Percentiles rank a stretch among this genome's conserved stretches.
These are phyloP conservation scores for Xanthoconium purpureum DNA, from an alignment of 768 basidiomycete species.

Conservation along the genomic window DNA sequence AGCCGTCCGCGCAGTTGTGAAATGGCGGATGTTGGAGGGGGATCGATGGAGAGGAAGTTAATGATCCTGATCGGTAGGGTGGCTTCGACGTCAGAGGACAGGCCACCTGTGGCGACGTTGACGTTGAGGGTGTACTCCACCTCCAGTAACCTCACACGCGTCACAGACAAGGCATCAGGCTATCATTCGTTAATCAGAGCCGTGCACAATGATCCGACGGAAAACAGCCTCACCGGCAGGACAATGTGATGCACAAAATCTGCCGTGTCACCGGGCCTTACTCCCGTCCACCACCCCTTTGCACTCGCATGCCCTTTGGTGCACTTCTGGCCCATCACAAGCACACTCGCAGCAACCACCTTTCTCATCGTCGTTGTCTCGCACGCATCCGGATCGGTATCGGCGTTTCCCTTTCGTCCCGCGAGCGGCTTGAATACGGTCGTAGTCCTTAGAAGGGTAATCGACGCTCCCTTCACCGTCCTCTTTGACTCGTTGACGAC, in stretches of 20 bases:
- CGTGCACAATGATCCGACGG: not conserved
- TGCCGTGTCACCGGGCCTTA: slow-evolving; percentile 55
- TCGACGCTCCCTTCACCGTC: slow-evolving; percentile 58
- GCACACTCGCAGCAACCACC: slow-evolving; percentile 58
- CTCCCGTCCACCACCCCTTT: slow-evolving; percentile 89
- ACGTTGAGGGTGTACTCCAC: slow-evolving; percentile 72
- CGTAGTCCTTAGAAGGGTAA: slow-evolving; percentile 64
- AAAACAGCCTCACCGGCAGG: slow-evolving; percentile 60
- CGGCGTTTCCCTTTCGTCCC: slow-evolving; percentile 31
- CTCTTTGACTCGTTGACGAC: slow-evolving; percentile 69
- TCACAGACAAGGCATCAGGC: slow-evolving; percentile 68
- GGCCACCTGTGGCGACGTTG: slow-evolving; percentile 54
- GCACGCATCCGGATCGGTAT: slow-evolving; percentile 55
- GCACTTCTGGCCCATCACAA: slow-evolving; percentile 64
- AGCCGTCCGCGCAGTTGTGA: slow-evolving; percentile 19
- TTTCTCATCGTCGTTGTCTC: slow-evolving; percentile 60
- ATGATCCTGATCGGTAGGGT: slow-evolving; percentile 73
- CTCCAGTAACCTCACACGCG: slow-evolving; percentile 69
- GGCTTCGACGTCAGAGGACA: slow-evolving; percentile 63
- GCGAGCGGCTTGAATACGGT: slow-evolving; percentile 56
- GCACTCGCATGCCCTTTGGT: slow-evolving; percentile 71
- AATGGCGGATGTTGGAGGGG: slow-evolving; percentile 50
- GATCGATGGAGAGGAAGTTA: slow-evolving; percentile 85
- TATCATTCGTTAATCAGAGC: slow-evolving; percentile 28
- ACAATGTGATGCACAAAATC: slow-evolving; percentile 68